Percentiles rank a stretch among this genome's conserved stretches.
Evolutionary conservation across 805 yeast species (phyloP).

Genomic region (Hanseniaspora jakobsenii): DNA sequence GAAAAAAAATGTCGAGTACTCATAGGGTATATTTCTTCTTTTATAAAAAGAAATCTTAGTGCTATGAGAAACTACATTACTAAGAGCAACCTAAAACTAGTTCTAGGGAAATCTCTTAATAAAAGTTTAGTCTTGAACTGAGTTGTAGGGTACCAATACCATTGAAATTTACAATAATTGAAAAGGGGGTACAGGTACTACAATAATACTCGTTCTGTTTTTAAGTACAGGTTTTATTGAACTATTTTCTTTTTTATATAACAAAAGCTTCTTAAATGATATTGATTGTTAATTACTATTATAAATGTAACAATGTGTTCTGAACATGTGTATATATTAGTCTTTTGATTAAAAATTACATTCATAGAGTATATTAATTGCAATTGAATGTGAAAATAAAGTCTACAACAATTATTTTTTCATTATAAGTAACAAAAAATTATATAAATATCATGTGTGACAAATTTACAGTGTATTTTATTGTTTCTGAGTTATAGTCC

Average conservation of each 20-base stretch:
- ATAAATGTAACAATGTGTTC: background rate
- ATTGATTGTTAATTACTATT: background rate
- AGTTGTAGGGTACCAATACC: slow-evolving; percentile 17
- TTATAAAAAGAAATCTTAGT: background rate
- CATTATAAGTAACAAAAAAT: too few species aligned
- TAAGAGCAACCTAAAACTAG: slow-evolving; percentile 10
- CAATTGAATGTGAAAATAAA: too few species aligned
- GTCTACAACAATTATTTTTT: too few species aligned
- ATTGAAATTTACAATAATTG: too few species aligned
- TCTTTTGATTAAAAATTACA: too few species aligned
- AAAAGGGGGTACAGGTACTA: slow-evolving; percentile 15
- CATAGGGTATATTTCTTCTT: background rate
- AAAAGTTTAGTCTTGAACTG: slow-evolving; percentile 16
- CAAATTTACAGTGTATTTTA: too few species aligned
- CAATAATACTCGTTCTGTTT: slow-evolving; percentile 18
- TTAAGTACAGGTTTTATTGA: slow-evolving; percentile 15
- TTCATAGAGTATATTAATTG: too few species aligned
- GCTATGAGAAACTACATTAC: slow-evolving; percentile 4
- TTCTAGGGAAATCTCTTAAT: slow-evolving; percentile 11
- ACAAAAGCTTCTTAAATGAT: background rate
- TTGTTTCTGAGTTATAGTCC: too few species aligned
- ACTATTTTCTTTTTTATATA: background rate
- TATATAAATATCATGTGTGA: too few species aligned
- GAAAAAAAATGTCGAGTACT: background rate
- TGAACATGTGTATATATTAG: too few species aligned